Evolutionary conservation across 805 yeast genomes (phyloP), one percentile per base, ranked within the genome.

Genomic region (Kregervanrija delftensis): DNA sequence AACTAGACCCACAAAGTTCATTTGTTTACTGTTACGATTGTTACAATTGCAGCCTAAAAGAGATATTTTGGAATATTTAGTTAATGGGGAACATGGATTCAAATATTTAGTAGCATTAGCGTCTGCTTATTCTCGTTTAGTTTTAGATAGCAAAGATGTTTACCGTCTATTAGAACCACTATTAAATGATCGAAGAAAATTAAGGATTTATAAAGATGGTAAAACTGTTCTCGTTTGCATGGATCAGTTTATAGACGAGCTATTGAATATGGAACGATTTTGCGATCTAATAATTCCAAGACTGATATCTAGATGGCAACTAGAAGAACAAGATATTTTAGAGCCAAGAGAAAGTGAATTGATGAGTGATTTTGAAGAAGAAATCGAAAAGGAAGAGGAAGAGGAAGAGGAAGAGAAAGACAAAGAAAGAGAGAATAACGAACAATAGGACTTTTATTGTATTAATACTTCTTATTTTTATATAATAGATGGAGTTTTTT

Each of bases 201-300:
- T 91, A 41, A 68, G 86, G 46, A 53, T 67, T n/a, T 63, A 73
- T 28, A 56, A 72, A 30, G 39, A 47, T 14, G 50, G 52, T 13
- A 64, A 59, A 41, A 63, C 69, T 9, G 59, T 64, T 51, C 64
- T 71, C 53, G 61, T 79, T 43, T 64, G 78, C 55, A 71, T 91
- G 65, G 98, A 91, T 61, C 91, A 82, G 57, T 75, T 82, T 56
- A 74, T 79, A 0, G 96, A 91, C 54, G 64, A 65, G 35, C 58
- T 91, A 39, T 60, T 83, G 22, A 66, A 57, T 1, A 68, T 73
- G 33, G 77, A 75, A 34, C 71, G 87, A 47, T 82, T 84, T 15
- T 75, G 85, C 52, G 96, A 86, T 40, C 65, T 89, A 42, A 77
- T 86, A 2, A 58, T 91, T 40, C 96, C 96, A 0, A 50, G 87